Percentiles rank a stretch among this genome's conserved stretches.
phyloP scores from a whole-genome alignment of 2,329 filamentous ascomycete species.

The Leptographium galeiforme region DNA sequence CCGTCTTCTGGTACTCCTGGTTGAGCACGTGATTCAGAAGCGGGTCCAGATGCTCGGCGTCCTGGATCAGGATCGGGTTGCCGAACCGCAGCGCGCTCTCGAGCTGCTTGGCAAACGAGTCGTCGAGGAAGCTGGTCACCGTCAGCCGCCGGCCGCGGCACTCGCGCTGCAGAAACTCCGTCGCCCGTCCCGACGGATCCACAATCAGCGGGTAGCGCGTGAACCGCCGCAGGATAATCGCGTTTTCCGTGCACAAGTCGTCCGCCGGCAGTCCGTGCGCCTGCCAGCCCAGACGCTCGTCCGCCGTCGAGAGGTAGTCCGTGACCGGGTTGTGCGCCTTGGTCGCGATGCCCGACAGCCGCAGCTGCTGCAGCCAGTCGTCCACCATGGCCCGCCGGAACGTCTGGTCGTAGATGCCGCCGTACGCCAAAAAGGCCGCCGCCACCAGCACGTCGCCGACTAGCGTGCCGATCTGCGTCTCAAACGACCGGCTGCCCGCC shows the following conservation, averaged over 20 bases:
- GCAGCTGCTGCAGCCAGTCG: slow-evolving; percentile 90
- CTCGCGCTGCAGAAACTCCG: slow-evolving; percentile 90
- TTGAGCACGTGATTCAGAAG: slow-evolving; percentile 98
- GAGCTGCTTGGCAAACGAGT: slow-evolving; percentile 94
- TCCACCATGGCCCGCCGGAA: slow-evolving; percentile 97
- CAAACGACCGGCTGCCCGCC: slow-evolving; percentile 92
- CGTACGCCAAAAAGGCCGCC: slow-evolving; percentile 94
- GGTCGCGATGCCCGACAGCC: slow-evolving; percentile 82
- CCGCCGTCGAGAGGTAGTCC: slow-evolving; percentile 91
- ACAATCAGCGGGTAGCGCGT: slow-evolving; percentile 98
- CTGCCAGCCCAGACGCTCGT: slow-evolving; percentile 91
- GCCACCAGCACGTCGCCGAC: slow-evolving; percentile 92
- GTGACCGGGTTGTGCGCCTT: slow-evolving; percentile 91
- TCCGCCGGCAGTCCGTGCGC: slow-evolving; percentile 87
- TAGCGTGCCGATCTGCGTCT: slow-evolving; percentile 92
- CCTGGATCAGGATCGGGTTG: slow-evolving; percentile 96
- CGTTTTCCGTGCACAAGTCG: slow-evolving; percentile 96
- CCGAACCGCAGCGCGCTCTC: slow-evolving; percentile 95
- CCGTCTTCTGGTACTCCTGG: slow-evolving; percentile 98
- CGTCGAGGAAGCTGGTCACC: slow-evolving; percentile 94
- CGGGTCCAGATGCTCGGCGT: slow-evolving; percentile 92
- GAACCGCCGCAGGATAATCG: slow-evolving; percentile 93
- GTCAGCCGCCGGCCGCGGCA: slow-evolving; percentile 88
- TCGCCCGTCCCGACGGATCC: slow-evolving; percentile 87
- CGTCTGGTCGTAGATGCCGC: slow-evolving; percentile 92